Base-by-base conservation (phyloP, 768 basidiomycete species). In the Phylloporus sp. region DNA sequence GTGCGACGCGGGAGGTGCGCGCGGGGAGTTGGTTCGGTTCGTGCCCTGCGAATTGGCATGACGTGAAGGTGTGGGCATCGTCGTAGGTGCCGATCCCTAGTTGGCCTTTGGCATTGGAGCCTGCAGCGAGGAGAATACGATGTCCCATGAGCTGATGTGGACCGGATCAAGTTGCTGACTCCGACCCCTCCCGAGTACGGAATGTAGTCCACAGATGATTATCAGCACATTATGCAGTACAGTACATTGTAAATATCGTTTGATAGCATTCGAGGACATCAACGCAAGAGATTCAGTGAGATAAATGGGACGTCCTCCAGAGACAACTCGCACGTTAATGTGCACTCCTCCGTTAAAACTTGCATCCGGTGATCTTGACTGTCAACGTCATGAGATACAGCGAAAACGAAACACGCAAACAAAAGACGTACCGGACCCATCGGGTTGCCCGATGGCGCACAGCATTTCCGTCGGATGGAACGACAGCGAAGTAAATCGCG, bases 401-500 rank as follows among this genome's bases (percentile, higher is more conserved):
- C 9, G 22, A 26, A 36, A 36, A 9, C 7, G 22, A 33, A 38
- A 21, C 15, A 35, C 5, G 4, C 1, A 18, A 37, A 46, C 20
- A 5, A 10, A 44, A 43, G 18, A 53, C 74, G 49, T 57, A 80
- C 79, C 72, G 49, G 69, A 59, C 1, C 89, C 88, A 62, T 91
- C 88, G 40, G 83, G 76, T 35, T 78, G 77, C 9, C 88, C 88
- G 14, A 83, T 62, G 15, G 80, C 86, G 56, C 81, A 86, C 53
- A 92, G 63, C 90, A 92, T 91, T 64, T 93, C 87, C 51, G 80
- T 74, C 11, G 90, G 90, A 61, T 93, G 90, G 75, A 92, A 93
- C 2, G 76, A 72, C 40, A 91, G 68, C 24, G 84, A 82, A 35
- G 79, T 82, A 47, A 68, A 70, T 51, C 81, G 71, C 34, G 81